These are phyloP conservation scores for Pythium vanterpoolii DNA, from an alignment of 352 stramenopile species.

Conservation along the genomic window DNA sequence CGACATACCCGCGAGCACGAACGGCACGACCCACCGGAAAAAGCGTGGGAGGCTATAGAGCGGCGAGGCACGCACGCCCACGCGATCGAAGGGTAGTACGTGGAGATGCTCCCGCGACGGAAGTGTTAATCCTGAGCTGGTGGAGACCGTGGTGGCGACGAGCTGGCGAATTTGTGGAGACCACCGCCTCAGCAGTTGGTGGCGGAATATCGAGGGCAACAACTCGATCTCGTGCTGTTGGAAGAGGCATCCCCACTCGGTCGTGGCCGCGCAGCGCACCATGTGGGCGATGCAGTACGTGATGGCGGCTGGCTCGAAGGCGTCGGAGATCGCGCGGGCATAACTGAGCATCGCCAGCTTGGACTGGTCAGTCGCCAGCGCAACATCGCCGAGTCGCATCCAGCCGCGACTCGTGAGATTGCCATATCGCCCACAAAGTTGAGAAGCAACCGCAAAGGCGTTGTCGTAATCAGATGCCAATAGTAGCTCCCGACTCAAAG, in stretches of 20 bases:
- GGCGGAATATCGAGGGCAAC: slow-evolving; percentile 3
- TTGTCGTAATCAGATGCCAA: slow-evolving; percentile 18
- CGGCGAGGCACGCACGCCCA: background rate
- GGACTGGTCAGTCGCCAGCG: slow-evolving; percentile 5
- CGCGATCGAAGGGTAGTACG: background rate
- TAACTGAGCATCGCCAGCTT: slow-evolving; percentile 31
- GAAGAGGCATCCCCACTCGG: slow-evolving; percentile 26
- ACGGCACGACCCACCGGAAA: slow-evolving; percentile 30
- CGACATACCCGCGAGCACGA: slow-evolving; percentile 28
- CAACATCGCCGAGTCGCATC: slow-evolving; percentile 24
- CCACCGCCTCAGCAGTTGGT: slow-evolving; percentile 18
- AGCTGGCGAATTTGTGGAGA: background rate
- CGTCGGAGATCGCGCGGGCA: slow-evolving; percentile 4
- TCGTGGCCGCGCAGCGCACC: slow-evolving; percentile 20
- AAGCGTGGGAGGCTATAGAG: slow-evolving; percentile 26
- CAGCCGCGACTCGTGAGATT: slow-evolving; percentile 20
- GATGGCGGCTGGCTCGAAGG: background rate
- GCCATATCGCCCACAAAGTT: slow-evolving; percentile 20
- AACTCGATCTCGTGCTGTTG: slow-evolving; percentile 18
- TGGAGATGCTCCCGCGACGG: slow-evolving; percentile 22
- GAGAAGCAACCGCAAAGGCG: slow-evolving; percentile 4
- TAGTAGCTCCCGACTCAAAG: slow-evolving; percentile 24
- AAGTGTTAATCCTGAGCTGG: slow-evolving; percentile 5
- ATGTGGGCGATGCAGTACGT: slow-evolving; percentile 19
- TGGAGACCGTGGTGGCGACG: background rate